phyloP scores from a whole-genome alignment of 106 monocot genomes.

The Allium sativum region DNA sequence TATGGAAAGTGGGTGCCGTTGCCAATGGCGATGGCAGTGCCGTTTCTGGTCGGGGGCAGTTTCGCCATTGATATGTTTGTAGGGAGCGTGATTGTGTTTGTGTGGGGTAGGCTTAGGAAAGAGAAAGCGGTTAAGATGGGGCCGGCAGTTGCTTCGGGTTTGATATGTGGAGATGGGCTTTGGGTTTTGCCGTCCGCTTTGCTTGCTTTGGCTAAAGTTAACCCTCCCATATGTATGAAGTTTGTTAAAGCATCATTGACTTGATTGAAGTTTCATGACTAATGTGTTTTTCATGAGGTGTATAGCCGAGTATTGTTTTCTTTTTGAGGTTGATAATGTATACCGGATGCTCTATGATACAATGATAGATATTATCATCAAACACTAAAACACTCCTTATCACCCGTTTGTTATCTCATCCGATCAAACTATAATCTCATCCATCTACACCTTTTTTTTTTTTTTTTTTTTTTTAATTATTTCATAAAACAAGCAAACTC shows the following conservation, averaged over 20 bases:
- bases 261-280: too few species aligned
- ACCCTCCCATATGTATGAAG: constrained; percentile 67
- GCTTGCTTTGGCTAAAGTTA: constrained; percentile 44
- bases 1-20: constrained; percentile 25
- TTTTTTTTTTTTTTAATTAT: too few species aligned
- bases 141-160: constrained; percentile 46
- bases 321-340: too few species aligned
- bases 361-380: too few species aligned
- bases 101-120: constrained; percentile 19
- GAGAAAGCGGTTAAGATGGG: constrained; percentile 22
- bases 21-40: constrained; percentile 46
- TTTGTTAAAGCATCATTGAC: constrained; percentile 12
- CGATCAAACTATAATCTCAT: too few species aligned
- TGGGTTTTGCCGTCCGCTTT: constrained; percentile 53
- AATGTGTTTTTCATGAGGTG: too few species aligned
- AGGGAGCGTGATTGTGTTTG: constrained; percentile 29
- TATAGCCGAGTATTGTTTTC: too few species aligned
- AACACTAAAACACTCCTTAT: too few species aligned
- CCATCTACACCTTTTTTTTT: too few species aligned
- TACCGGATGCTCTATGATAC: too few species aligned
- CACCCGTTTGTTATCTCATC: too few species aligned
- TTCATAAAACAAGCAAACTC: too few species aligned
- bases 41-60: constrained; percentile 26
- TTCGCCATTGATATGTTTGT: constrained; percentile 45
- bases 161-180: constrained; percentile 60